Evolutionary conservation across 2,329 filamentous ascomycete species (phyloP), one percentile per base, ranked within the genome.

Genomic region (Elsinoe arachidis): DNA sequence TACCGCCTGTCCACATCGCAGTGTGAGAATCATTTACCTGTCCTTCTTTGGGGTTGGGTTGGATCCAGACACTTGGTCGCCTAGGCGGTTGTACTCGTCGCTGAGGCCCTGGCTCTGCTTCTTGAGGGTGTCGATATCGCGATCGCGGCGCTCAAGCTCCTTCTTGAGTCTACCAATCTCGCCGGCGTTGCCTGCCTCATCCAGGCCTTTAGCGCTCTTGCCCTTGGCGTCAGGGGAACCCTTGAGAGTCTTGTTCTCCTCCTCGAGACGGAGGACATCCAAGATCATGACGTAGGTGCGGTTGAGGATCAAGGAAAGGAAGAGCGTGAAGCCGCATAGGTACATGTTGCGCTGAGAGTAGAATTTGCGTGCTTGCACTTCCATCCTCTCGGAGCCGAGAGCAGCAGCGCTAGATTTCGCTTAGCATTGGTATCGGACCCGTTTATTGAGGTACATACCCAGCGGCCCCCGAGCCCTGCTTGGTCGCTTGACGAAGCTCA

Each of bases 331-430:
- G 67, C 93, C 93, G 75, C 93, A 97, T 61, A 99, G 90, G 78
- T 99, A 99, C 93, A 99, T 99, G 84, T 99, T 99, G 74, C 93
- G 91, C 79, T 99, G 92, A 61, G 91, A 96, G 82, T 99, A 99
- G 81, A 99, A 99, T 78, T 99, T 99, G 81, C 93, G 90, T 63
- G 93, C 92, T 76, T 99, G 93, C 55, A 97, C 92, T 77, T 99
- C 93, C 82, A 95, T 90, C 63, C 93, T 92, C 72, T 97, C 93
- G 70, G 89, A 86, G 62, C 93, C 76, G 47, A 75, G 92, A 67
- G 96, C 84, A 60, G 91, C 84, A 58, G 80, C 78, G 69, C 87
- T 83, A 65, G 62, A 30, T 7, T n/a, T 41, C 3, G 35, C 59
- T 68, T 52, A 68, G 63, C 37, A 46, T 23, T 19, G 15, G 35